Evolutionary conservation across 2,329 filamentous ascomycete species (phyloP), one percentile per base, ranked within the genome.

Genomic region (Ascochyta viciae-villosae): DNA sequence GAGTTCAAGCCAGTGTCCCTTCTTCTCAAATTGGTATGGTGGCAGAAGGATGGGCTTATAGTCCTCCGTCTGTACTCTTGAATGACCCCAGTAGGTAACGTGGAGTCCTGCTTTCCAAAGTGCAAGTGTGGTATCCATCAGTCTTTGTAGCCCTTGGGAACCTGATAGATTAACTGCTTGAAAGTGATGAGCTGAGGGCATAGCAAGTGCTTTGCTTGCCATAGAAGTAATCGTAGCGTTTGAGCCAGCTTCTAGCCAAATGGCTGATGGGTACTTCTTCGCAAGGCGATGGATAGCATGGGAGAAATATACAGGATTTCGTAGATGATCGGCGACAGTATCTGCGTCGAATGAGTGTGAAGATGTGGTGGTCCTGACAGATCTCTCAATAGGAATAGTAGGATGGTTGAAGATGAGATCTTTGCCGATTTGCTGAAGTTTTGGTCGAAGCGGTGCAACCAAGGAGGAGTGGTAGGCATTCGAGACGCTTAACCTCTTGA

Each of bases 261-360:
- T 54, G 15, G 51, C 54, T 6, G 31, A 26, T 70, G 62, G 33
- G 10, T 68, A 60, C 6, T 68, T 46, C 7, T 73, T 50, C 0
- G 68, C 59, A 0, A 84, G 60, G 0, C 81, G 62, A 33, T 77
- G 64, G 0, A 83, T 53, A 0, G 78, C 82, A 7, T 81, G 70
- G 22, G 71, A 34, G 59, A 81, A 82, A 60, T 71, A 81, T 0
- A 83, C 81, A 0, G 81, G 78, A 0, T 75, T 37, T 1, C 80
- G 60, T 64, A 79, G 75, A 46, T 83, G 81, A 0, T 72, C 48
- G 0, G 74, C 43, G 8, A 63, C 40, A 13, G 41, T 22, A 9
- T 47, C 4, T 6, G 34, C 16, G 12, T 37, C 26, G 4, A 37
- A 39, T 10, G 34, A 12, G n/a, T 22, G 34, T 15, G 12, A n/a